A percentile compares a stretch with the other conserved stretches of the same genome.
Conservation (phyloP, 1,284 basidiomycete genomes). For the Lignosus rhinocerotis region DNA sequence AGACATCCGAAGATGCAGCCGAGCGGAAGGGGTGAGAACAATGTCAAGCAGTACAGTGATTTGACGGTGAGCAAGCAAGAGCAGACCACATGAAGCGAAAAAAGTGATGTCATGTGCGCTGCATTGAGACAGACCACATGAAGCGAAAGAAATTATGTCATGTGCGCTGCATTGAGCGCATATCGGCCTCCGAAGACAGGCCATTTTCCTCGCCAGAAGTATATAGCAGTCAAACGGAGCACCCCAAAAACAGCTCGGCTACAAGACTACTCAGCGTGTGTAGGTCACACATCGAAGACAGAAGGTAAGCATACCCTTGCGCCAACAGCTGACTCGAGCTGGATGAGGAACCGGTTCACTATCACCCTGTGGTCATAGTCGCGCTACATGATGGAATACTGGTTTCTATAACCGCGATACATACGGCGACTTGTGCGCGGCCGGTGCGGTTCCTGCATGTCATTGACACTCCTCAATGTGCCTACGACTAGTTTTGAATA, state of each 20-base stretch:
- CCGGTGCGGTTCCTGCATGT: conserved; percentile 1
- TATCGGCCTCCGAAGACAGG: too few species aligned
- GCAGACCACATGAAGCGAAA: too few species aligned
- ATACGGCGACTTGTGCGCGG: not conserved
- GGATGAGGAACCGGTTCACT: not conserved
- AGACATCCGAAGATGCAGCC: too few species aligned
- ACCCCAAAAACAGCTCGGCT: not conserved
- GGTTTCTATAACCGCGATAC: not conserved
- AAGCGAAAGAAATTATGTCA: too few species aligned
- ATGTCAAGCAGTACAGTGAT: too few species aligned
- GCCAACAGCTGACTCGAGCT: not conserved
- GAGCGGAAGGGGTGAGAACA: too few species aligned
- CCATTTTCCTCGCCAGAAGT: too few species aligned
- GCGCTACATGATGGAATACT: not conserved
- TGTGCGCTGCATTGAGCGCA: too few species aligned
- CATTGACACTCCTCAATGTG: not conserved
- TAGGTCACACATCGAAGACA: not conserved
- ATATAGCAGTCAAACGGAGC: not conserved
- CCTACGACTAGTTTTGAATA: not conserved
- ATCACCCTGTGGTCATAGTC: not conserved
- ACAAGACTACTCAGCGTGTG: conserved; percentile 4
- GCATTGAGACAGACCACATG: too few species aligned
- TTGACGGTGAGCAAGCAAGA: too few species aligned
- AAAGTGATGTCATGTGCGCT: too few species aligned
- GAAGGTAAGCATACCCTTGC: not conserved